Conservation (phyloP, 163 green algal genomes). For the Trebouxiophyceae sp. region DNA sequence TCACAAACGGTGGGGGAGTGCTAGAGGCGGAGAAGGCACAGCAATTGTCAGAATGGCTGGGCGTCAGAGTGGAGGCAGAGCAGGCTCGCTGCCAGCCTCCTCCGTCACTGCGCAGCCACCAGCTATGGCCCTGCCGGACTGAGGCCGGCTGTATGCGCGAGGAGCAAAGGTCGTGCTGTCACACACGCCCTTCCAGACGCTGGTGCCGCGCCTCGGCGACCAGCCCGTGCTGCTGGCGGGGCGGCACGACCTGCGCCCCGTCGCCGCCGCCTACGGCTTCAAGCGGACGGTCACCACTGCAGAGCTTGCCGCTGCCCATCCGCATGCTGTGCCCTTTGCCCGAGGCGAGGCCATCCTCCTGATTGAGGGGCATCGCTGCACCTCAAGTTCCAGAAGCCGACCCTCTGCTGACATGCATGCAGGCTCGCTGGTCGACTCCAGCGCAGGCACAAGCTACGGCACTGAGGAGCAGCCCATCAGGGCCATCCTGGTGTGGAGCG, state of each 20-base stretch:
- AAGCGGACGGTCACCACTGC: slow-evolving; percentile 7
- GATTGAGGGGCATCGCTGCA: no score
- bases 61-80: slow-evolving; percentile 29
- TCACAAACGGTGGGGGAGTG: slow-evolving; percentile 79
- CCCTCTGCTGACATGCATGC: no score
- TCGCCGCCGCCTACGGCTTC: slow-evolving; percentile 36
- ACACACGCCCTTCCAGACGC: slow-evolving; percentile 62
- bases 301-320: slow-evolving; percentile 5
- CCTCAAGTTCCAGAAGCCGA: no score
- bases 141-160: neutral
- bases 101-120: no score
- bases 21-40: slow-evolving; percentile 57
- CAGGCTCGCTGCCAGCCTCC: no score
- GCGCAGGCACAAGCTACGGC: slow-evolving; percentile 11
- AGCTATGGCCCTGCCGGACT: neutral
- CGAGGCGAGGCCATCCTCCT: no score
- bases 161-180: slow-evolving; percentile 72
- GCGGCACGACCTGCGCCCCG: slow-evolving; percentile 26
- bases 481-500: slow-evolving; percentile 50
- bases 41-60: slow-evolving; percentile 52
- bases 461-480: slow-evolving; percentile 31
- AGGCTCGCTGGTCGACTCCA: no score
- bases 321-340: slow-evolving; percentile 5
- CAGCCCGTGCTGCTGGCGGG: slow-evolving; percentile 65
- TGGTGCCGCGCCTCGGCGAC: slow-evolving; percentile 32